Conservation (phyloP, 225 moss, liverwort and hornwort species). For the Polytrichum commune region DNA sequence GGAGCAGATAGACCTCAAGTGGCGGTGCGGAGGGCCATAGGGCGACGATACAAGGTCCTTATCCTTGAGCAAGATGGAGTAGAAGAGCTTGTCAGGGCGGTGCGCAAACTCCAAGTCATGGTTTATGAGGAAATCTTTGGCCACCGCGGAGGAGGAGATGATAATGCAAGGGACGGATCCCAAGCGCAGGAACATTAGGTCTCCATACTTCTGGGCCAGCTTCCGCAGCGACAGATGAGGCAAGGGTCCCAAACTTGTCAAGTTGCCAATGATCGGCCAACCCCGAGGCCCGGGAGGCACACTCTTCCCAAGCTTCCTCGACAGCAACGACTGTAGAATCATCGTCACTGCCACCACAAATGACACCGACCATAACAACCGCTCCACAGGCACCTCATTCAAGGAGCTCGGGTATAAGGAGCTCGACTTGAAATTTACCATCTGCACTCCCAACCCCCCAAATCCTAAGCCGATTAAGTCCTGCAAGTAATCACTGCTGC, state of each 20-base stretch:
- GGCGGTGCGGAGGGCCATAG: slow-evolving; percentile 40
- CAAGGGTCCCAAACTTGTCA: slow-evolving; percentile 33
- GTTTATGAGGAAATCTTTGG: slow-evolving; percentile 32
- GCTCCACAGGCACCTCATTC: too few species aligned
- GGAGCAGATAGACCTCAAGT: slow-evolving; percentile 45
- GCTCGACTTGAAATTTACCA: too few species aligned
- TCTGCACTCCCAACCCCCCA: too few species aligned
- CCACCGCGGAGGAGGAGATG: slow-evolving; percentile 42
- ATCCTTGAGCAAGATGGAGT: slow-evolving; percentile 9
- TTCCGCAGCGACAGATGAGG: slow-evolving; percentile 34
- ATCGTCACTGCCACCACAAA: slow-evolving; percentile 1
- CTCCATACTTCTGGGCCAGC: slow-evolving; percentile 32
- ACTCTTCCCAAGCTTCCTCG: slow-evolving; percentile 2
- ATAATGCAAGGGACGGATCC: slow-evolving; percentile 44
- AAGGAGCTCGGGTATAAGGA: too few species aligned
- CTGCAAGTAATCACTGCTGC: too few species aligned
- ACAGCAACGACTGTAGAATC: background rate
- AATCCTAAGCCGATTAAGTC: too few species aligned
- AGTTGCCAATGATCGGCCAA: slow-evolving; percentile 53
- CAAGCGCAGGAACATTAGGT: slow-evolving; percentile 41
- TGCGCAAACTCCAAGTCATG: slow-evolving; percentile 41
- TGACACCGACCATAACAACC: background rate
- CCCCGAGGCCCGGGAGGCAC: slow-evolving; percentile 40
- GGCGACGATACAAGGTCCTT: slow-evolving; percentile 30
- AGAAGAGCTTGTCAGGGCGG: slow-evolving; percentile 34